Evolutionary conservation across 1,139 yeast genomes (phyloP), one percentile per base, ranked within the genome.

Genomic region (Saccharomycopsis crataegensis): DNA sequence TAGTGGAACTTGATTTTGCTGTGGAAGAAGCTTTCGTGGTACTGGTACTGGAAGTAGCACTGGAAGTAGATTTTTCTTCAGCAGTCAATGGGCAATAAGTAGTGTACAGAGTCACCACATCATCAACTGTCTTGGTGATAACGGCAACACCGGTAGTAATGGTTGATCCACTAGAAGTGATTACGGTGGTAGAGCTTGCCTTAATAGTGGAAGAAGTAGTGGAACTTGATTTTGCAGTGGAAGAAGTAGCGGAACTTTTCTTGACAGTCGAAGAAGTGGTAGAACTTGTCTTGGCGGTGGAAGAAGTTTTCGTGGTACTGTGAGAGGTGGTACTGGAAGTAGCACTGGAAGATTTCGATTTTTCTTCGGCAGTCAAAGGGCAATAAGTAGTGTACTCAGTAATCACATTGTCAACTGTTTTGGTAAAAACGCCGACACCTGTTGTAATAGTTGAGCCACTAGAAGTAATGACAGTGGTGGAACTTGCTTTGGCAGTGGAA

Each of bases 61-160:
- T 33, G 5, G 47, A 32, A 36, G n/a, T n/a, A n/a, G 41, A 9
- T 6, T 16, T 28, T 17, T 31, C 41, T 16, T 8, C 22, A 9
- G 53, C 50, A 38, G 56, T 50, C 32, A 52, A 45, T 9, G 57
- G 55, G 36, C 55, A 77, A 66, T 72, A 67, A 53, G 82, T 77
- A 60, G 80, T 75, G 71, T 73, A 75, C 46, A 65, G 64, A 48
- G 81, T 77, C 53, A 64, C 68, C 43, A 68, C 68, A 54, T 77
- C 80, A 50, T 69, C 62, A 42, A 69, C 68, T 46, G 80, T 75
- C 49, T 69, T 66, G 55, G 78, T 73, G 53, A 74, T 72, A 1
- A 64, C 61, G 3, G 62, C 57, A 5, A 48, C 56, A 31, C 53
- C 53, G 12, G 56, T 52, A 17, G 56, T 56, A 46, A 38, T n/a